Conservation (phyloP, 176 grass and related monocot genomes). For the Metroxylon sagu region DNA sequence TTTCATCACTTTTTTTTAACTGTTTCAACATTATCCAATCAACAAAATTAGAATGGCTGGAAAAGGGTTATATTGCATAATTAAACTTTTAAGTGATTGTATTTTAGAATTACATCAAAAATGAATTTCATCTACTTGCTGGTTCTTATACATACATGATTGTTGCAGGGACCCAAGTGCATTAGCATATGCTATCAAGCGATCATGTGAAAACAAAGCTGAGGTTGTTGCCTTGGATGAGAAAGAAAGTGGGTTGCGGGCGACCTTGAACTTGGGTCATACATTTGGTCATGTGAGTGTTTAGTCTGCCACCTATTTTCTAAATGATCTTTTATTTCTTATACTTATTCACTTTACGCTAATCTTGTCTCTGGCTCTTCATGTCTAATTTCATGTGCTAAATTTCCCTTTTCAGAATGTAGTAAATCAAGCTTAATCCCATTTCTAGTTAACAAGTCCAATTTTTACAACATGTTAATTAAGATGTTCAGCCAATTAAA, state of each 20-base stretch:
- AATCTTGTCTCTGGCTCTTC: neutral
- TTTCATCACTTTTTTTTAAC: no score
- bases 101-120: no score
- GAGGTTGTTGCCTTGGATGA: constrained; percentile 93
- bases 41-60: no score
- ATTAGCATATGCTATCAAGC: constrained; percentile 81
- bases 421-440: no score
- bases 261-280: constrained; percentile 91
- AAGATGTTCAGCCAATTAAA: no score
- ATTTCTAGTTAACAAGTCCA: no score
- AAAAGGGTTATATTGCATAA: no score
- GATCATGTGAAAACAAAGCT: constrained; percentile 98
- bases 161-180: constrained; percentile 70
- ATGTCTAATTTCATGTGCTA: neutral
- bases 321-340: neutral
- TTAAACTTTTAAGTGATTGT: no score
- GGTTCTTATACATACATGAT: constrained; percentile 13
- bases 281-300: constrained; percentile 93
- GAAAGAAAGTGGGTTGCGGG: constrained; percentile 87
- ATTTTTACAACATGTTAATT: no score
- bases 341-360: neutral
- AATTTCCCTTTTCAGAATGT: no score
- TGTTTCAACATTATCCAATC: no score
- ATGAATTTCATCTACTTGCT: no score
- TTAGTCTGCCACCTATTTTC: constrained; percentile 1